Conservation (phyloP, 768 basidiomycete species). For the Rhodosporidiobolus odoratus region DNA sequence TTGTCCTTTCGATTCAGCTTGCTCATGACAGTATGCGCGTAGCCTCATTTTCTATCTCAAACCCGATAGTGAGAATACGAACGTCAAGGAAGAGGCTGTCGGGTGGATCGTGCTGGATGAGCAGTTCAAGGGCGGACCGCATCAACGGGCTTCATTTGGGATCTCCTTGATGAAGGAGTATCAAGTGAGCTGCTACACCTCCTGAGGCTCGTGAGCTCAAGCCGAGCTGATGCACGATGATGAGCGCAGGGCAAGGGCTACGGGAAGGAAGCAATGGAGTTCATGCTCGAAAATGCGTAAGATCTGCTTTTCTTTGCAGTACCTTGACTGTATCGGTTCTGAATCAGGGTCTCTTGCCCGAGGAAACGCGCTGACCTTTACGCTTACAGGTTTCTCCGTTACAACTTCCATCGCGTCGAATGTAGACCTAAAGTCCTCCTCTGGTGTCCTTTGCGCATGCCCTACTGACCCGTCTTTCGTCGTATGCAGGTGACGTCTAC, state of each 20-base stretch:
- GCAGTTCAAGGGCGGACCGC: no score
- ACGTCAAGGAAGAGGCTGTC: no score
- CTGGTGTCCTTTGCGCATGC: background rate
- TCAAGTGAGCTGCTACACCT: background rate
- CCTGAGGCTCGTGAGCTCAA: background rate
- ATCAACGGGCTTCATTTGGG: no score
- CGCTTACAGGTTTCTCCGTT: background rate
- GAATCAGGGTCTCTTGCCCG: no score
- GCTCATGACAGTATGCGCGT: no score
- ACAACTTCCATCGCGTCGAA: background rate
- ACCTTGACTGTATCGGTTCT: background rate
- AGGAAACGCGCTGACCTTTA: background rate
- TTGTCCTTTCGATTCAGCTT: no score
- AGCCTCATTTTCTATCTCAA: no score
- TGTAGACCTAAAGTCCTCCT: background rate
- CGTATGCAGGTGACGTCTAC: background rate
- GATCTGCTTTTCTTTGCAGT: background rate
- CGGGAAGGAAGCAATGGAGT: conserved; percentile 11
- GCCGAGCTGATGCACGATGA: background rate
- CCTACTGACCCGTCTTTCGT: background rate
- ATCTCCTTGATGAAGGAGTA: background rate
- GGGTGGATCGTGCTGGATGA: no score
- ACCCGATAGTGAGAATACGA: no score
- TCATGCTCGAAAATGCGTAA: conserved; percentile 11
- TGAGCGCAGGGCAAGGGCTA: conserved; percentile 17